Evolutionary conservation across 495 filamentous ascomycete genomes (phyloP).

Genomic region (Penicillium subrubescens): DNA sequence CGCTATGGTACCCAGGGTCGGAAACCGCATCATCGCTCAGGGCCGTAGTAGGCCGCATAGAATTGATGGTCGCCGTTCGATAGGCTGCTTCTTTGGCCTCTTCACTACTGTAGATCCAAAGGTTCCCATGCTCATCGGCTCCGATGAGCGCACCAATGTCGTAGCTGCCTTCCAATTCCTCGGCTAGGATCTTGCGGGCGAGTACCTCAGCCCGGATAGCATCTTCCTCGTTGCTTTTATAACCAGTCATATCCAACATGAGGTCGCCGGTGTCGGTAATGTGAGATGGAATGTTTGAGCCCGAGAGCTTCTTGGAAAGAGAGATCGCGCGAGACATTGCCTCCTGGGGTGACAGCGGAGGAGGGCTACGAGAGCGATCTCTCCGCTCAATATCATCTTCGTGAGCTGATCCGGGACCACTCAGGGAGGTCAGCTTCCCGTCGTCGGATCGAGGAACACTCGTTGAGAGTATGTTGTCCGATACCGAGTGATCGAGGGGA

Average conservation of each 20-base stretch:
- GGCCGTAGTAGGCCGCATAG: slow-evolving; percentile 54
- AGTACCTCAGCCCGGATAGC: slow-evolving; percentile 87
- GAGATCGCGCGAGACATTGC: slow-evolving; percentile 82
- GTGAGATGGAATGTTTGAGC: slow-evolving; percentile 88
- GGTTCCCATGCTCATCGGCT: slow-evolving; percentile 89
- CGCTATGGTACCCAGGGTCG: slow-evolving; percentile 93
- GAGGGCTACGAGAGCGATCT: slow-evolving; percentile 68
- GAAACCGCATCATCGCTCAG: slow-evolving; percentile 81
- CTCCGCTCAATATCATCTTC: slow-evolving; percentile 11
- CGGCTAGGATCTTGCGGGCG: slow-evolving; percentile 91
- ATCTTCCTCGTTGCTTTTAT: slow-evolving; percentile 91
- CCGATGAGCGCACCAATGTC: slow-evolving; percentile 96
- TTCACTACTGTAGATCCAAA: slow-evolving; percentile 98
- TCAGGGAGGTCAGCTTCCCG: slow-evolving; percentile 7
- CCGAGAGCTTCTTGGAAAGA: slow-evolving; percentile 82
- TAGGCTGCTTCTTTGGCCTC: slow-evolving; percentile 83
- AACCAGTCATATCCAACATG: slow-evolving; percentile 98
- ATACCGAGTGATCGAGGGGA: slow-evolving; percentile 54
- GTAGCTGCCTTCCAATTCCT: slow-evolving; percentile 92
- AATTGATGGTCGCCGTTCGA: slow-evolving; percentile 53
- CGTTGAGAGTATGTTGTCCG: slow-evolving; percentile 49
- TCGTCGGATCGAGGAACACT: slow-evolving; percentile 14
- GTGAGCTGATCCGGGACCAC: background rate
- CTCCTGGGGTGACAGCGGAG: slow-evolving; percentile 70
- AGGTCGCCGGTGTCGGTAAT: slow-evolving; percentile 93